Base-by-base conservation (phyloP, 805 yeast species). In the Lipomyces lipofer region DNA sequence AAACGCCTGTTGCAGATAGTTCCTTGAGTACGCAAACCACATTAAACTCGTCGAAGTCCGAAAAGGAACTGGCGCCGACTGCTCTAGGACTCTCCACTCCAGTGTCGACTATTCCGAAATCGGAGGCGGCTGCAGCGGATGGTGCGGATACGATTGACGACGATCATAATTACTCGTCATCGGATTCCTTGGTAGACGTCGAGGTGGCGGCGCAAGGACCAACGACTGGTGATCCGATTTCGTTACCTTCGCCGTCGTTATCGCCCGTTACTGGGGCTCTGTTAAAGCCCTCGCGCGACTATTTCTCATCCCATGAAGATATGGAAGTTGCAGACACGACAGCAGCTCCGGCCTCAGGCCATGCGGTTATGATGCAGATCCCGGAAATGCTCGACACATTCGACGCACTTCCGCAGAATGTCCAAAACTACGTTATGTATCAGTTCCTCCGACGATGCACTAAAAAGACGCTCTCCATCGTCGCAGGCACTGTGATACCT, bases 401-500 rank as follows among this genome's bases (percentile, higher is more conserved):
- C 52, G 72, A 70, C 44, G 56, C 58, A 24, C 66, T 81, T 46
- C 80, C 76, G 58, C 77, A 68, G 40, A 73, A 66, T 51, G 77
- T 77, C 64, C 79, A 72, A 57, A 78, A 73, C 66, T 79, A 78
- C 67, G 76, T 77, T 59, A 74, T 78, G 25, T 81, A 74, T 68
- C 75, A 76, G 56, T 68, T 88, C 43, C 69, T 89, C 30, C 82
- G 81, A 56, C 74, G 75, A 50, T 76, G 83, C 40, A 81, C 83
- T 62, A 74, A 94, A 48, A 67, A 78, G 17, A 76, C 87, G 3
- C 73, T 89, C 49, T 83, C 89, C 44, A 74, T 84, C 10, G 69
- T 89, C 49, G 75, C 78, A 28, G 75, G 77, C 12, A 63, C 78
- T 1, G 73, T 88, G 12, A 76, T 77, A 27, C 68, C 71, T 5